Conservation (phyloP, 768 basidiomycete species). For the Suillus luteus region DNA sequence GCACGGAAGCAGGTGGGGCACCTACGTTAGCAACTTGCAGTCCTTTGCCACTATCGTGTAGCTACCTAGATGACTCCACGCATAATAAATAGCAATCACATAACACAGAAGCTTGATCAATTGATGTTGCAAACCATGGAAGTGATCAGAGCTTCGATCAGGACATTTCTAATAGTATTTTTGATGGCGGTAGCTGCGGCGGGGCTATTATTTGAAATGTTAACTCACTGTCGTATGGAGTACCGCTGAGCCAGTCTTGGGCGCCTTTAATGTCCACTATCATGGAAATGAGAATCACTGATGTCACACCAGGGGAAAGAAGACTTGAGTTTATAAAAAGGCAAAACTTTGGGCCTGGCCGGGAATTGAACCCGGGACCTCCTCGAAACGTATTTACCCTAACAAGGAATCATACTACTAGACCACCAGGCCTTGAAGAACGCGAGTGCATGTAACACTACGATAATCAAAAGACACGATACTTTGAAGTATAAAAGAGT, state of each 20-base stretch:
- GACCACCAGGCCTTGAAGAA: constrained; percentile 38
- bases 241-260: constrained; percentile 4
- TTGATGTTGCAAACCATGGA: neutral
- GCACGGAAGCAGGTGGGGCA: constrained; percentile 43
- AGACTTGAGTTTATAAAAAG: neutral
- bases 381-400: constrained; percentile 49
- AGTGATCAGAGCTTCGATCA: neutral
- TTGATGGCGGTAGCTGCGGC: neutral
- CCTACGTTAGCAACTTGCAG: constrained; percentile 32
- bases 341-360: constrained; percentile 52
- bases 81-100: neutral
- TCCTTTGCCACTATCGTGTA: constrained; percentile 32
- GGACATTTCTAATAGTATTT: neutral
- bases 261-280: neutral
- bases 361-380: constrained; percentile 85
- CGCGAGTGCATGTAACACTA: neutral
- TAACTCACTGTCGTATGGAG: neutral
- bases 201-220: neutral
- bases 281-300: neutral
- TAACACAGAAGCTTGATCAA: neutral
- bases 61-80: neutral
- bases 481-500: neutral
- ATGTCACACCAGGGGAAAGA: too few relatives aligned
- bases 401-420: constrained; percentile 46
- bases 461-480: neutral